Evolutionary conservation across 1,284 basidiomycete species (phyloP), one percentile per base, ranked within the genome.

Genomic region (Boletellus deceptivus): DNA sequence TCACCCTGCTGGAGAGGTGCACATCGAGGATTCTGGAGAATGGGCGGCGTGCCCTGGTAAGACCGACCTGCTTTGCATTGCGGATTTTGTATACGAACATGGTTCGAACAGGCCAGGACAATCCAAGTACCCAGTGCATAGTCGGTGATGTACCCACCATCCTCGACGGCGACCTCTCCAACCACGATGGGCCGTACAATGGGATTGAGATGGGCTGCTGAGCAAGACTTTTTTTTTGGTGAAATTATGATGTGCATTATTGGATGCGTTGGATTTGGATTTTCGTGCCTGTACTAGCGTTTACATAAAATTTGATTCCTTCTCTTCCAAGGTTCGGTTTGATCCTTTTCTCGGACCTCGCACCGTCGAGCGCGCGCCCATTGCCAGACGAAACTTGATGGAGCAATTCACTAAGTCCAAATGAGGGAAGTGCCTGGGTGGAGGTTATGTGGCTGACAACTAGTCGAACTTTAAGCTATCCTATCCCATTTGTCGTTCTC

Each of bases 111-210:
- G 81, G 80, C 2, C 76, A 83, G 56, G 84, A 86, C 54, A 83
- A 84, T 57, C 59, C 72, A 3, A 78, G 77, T 54, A 55, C 47
- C 2, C 65, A 72, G 48, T 87, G 84, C 65, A 76, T 69, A 1
- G 75, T 75, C 18, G 84, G 83, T 3, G 80, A 80, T 49, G 84
- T 87, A 2, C 60, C 71, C 1, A 73, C 72, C 29, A 73, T 87
- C 50, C 74, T 77, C 31, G 71, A 73, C 0, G 76, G 79, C 1
- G 55, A 72, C 36, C 48, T 68, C 31, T 33, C 46, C 4, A 66
- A 87, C 56, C 86, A 89, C 58, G 65, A 72, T 53, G 81, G 81
- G 6, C 83, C 83, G 7, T 86, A 84, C 59, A 76, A 82, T 50
- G 77, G 76, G 10, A 67, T 87, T 18, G 57, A 47, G 22, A 83